Conservation (phyloP, 768 basidiomycete genomes). For the Sporobolomyces pararoseus region DNA sequence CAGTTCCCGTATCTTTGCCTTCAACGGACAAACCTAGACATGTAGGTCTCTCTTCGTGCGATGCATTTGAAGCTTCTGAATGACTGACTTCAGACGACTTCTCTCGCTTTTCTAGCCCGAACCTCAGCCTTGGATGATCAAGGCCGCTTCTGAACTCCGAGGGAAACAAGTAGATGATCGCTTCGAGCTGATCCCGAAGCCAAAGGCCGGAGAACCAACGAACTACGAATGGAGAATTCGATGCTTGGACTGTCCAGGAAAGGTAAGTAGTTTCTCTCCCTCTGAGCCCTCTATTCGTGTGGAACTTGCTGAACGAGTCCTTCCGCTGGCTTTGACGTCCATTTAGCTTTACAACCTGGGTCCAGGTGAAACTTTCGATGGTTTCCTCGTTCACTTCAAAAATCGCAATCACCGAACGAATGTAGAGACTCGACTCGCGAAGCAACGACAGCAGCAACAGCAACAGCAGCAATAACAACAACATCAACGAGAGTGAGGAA, state of each 20-base stretch:
- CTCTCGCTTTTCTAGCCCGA: slow-evolving; percentile 43
- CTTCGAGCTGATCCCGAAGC: slow-evolving; percentile 68
- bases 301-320: neutral
- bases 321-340: neutral
- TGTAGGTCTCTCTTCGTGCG: too few relatives aligned
- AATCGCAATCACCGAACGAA: slow-evolving; percentile 50
- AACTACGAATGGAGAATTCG: slow-evolving; percentile 81
- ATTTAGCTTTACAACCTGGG: slow-evolving; percentile 80
- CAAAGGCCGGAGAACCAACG: slow-evolving; percentile 58
- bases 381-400: slow-evolving; percentile 84
- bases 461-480: neutral
- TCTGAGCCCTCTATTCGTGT: neutral
- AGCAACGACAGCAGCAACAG: neutral
- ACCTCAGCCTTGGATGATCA: slow-evolving; percentile 68
- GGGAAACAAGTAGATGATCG: slow-evolving; percentile 71
- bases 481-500: too few relatives aligned
- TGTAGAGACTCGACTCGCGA: slow-evolving; percentile 38
- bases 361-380: slow-evolving; percentile 74
- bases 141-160: slow-evolving; percentile 66
- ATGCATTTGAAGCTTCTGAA: too few relatives aligned
- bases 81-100: neutral
- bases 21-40: too few relatives aligned
- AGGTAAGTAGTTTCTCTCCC: slow-evolving; percentile 58
- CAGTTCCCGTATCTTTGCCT: neutral
- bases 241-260: slow-evolving; percentile 88